A percentile compares a stretch with the other conserved stretches of the same genome.
Evolutionary conservation across 345 rosid genomes (phyloP).

Genomic region (Aquilaria sinensis): DNA sequence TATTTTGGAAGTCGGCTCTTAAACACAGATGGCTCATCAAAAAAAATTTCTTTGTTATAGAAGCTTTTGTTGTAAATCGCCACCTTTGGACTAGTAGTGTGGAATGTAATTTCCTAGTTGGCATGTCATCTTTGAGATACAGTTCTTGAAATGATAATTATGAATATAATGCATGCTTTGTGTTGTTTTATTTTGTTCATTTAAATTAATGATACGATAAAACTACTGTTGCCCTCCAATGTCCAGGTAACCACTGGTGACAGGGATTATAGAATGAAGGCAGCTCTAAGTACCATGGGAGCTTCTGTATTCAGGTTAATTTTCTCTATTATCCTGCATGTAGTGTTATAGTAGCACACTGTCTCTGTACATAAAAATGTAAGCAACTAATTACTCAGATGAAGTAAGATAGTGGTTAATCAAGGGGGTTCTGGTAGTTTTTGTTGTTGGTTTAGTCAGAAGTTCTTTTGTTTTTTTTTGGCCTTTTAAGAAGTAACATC

Average conservation of each 20-base stretch:
- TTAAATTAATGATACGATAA: background rate
- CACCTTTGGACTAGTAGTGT: background rate
- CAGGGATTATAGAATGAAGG: conserved; percentile 59
- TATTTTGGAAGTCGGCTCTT: background rate
- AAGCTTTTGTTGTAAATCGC: background rate
- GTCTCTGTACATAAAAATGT: no score
- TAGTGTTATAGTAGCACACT: no score
- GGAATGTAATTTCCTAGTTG: background rate
- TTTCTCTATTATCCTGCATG: background rate
- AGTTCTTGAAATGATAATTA: background rate
- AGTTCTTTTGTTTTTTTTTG: no score
- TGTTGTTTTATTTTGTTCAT: background rate
- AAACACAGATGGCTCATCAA: background rate
- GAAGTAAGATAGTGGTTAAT: no score
- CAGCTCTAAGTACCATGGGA: conserved; percentile 88
- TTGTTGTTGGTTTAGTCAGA: no score
- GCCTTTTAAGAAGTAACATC: no score
- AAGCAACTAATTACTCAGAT: background rate
- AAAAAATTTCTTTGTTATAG: background rate
- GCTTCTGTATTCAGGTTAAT: conserved; percentile 94
- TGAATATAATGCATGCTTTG: background rate
- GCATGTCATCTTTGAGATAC: no score
- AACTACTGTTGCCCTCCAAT: background rate
- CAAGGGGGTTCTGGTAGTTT: no score
- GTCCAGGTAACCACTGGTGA: conserved; percentile 73